phyloP scores from a whole-genome alignment of 306 rosid genomes.

The Lathyrus aphaca region DNA sequence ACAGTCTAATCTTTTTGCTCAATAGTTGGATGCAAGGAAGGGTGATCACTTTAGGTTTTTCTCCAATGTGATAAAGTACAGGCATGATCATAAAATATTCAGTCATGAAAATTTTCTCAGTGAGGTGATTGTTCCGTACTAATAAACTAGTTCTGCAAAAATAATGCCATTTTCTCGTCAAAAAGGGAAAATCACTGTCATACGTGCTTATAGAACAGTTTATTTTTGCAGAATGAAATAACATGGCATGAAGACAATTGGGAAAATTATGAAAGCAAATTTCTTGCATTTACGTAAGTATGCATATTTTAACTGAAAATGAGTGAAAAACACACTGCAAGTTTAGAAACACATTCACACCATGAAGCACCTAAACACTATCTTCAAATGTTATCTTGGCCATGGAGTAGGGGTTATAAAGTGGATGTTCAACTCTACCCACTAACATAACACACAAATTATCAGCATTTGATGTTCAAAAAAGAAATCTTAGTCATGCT shows the following conservation, averaged over 20 bases:
- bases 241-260: conserved; percentile 98
- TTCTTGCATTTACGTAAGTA: conserved; percentile 94
- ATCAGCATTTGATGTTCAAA: background rate
- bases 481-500: background rate
- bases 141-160: conserved; percentile 17
- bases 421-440: background rate
- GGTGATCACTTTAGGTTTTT: conserved; percentile 81
- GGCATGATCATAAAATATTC: conserved; percentile 58
- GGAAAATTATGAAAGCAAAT: conserved; percentile 76
- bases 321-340: conserved; percentile 20
- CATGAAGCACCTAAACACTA: conserved; percentile 20
- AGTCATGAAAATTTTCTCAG: conserved; percentile 66
- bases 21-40: conserved; percentile 69
- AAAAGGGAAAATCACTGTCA: conserved; percentile 2
- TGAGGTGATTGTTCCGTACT: conserved; percentile 53
- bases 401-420: conserved; percentile 1
- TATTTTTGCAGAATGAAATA: conserved; percentile 65
- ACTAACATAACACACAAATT: background rate
- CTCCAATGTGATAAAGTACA: conserved; percentile 69
- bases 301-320: conserved; percentile 9
- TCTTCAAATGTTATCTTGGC: conserved; percentile 27
- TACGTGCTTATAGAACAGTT: conserved; percentile 34
- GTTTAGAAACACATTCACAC: conserved; percentile 12
- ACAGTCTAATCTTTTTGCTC: conserved; percentile 34
- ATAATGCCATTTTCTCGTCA: background rate